Conservation (phyloP, 371 early-diverging fungal species). For the Haplosporangium sp. region DNA sequence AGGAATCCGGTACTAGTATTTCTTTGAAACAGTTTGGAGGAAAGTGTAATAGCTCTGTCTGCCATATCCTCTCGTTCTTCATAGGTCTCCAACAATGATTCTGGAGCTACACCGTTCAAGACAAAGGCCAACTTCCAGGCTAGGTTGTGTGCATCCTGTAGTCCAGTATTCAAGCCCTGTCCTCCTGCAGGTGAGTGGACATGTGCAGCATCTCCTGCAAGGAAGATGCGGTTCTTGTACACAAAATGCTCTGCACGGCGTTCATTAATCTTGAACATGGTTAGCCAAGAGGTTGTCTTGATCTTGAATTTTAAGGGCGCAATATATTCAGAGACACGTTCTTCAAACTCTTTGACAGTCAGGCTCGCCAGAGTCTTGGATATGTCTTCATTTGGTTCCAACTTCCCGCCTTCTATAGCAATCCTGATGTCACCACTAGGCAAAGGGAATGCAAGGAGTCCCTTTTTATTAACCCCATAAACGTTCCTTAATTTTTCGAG, state of each 20-base stretch:
- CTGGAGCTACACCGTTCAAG: slow-evolving; percentile 16
- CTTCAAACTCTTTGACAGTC: slow-evolving; percentile 30
- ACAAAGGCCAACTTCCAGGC: slow-evolving; percentile 63
- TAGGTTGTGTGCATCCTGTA: slow-evolving; percentile 62
- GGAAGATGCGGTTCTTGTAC: slow-evolving; percentile 44
- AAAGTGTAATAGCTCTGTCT: slow-evolving; percentile 22
- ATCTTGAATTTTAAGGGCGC: slow-evolving; percentile 23
- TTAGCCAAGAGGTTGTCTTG: slow-evolving; percentile 32
- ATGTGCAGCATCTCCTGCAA: slow-evolving; percentile 64
- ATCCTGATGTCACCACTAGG: slow-evolving; percentile 14
- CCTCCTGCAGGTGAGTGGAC: slow-evolving; percentile 60
- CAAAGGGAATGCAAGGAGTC: slow-evolving; percentile 22
- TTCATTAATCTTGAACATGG: slow-evolving; percentile 41
- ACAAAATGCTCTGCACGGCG: slow-evolving; percentile 40
- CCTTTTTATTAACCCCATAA: slow-evolving; percentile 12
- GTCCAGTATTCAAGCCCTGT: slow-evolving; percentile 63
- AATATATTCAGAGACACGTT: slow-evolving; percentile 15
- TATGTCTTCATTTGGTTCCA: slow-evolving; percentile 22
- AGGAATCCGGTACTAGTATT: background rate
- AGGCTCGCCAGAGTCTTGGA: slow-evolving; percentile 24
- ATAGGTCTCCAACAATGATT: slow-evolving; percentile 24
- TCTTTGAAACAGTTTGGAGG: slow-evolving; percentile 5
- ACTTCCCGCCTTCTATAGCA: slow-evolving; percentile 15
- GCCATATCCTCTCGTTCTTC: slow-evolving; percentile 33
- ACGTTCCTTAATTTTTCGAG: slow-evolving; percentile 28